Evolutionary conservation across 805 yeast genomes (phyloP), one percentile per base, ranked within the genome.

Genomic region (Cyberlindnera nakhonratchasimensis): DNA sequence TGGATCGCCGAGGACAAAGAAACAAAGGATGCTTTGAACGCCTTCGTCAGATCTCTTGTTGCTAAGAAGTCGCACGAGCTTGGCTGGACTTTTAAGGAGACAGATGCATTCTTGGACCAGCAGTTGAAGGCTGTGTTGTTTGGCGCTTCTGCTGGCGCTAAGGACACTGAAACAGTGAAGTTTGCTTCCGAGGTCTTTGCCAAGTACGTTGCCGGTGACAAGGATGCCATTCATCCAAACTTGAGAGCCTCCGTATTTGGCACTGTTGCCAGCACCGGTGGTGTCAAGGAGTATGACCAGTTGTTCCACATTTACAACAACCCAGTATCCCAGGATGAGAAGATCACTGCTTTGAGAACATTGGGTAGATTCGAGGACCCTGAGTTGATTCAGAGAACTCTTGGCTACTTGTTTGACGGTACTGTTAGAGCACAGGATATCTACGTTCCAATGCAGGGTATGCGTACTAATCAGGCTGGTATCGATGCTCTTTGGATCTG

Each of bases 381-480:
- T 3, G 66, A 69, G 39, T 63, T 81, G 39, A 68, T 79, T 43
- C 66, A 75, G 54, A 77, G 77, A 69, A 76, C 86, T 6, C 66
- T 81, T 22, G 71, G 65, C 3, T 70, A 71, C 57, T 61, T 81
- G 49, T 72, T 82, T 48, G 77, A 80, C 48, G 82, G 82, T 24
- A 64, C 79, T 34, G 68, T 71, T 31, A 69, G 84, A 46, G 76
- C 79, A 52, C 95, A 86, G 69, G 95, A 86, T 61, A 74, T 83
- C 41, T 79, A 79, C 65, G 73, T 79, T 51, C 95, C 96, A 50
- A 71, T 91, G 78, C 76, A 69, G 47, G 90, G 93, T 32, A 67
- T 87, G 69, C 70, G 83, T 54, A 57, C 75, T 13, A 80, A 79
- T 55, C 71, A 66, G 40, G 70, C 67, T 32, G 95, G 96, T 67